Evolutionary conservation across 345 rosid species (phyloP), one percentile per base, ranked within the genome.

Genomic region (Euphorbia peplus): DNA sequence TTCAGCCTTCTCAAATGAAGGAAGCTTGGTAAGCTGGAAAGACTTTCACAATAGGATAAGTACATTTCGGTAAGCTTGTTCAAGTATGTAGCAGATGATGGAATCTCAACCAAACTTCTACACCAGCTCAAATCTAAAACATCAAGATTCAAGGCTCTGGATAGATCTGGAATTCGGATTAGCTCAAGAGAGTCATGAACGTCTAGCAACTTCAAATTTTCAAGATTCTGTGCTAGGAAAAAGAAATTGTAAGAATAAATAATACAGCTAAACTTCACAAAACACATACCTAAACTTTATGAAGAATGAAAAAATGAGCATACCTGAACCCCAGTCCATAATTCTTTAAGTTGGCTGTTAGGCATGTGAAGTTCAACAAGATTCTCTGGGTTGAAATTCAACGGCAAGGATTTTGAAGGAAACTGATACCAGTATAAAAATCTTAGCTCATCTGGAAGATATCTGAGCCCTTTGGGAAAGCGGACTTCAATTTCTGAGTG

Each of bases 331-430:
- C 42, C 54, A 9, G 46, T 29, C 65, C 60, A 67, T 4, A 54
- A 62, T 16, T 54, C 51, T 67, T 67, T 41, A 12, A 67, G 46
- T 53, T 67, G 25, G 51, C 70, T 37, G 9, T 14, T 15, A 35
- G 21, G 47, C 60, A 66, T 8, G 15, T 9, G 14, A 53, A 51
- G 60, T 29, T 52, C 50, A 35, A 66, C 70, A 18, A 66, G 60
- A 30, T 52, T 52, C 10, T 32, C 50, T 1, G 60, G 44, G 6
- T 8, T 7, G 5, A 48, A 66, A 29, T 22, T 39, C 11, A 16
- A 30, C 4, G 70, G 70, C 60, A 66, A 53, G 19, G 47, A n/a
- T 3, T 66, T 37, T 11, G 35, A 26, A 51, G 70, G 70, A 44
- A 10, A 66, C 10, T 21, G 18, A 10, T 11, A 10, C 70, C 70